phyloP scores from a whole-genome alignment of 2,329 filamentous ascomycete genomes.

The Fusarium pilosicola region DNA sequence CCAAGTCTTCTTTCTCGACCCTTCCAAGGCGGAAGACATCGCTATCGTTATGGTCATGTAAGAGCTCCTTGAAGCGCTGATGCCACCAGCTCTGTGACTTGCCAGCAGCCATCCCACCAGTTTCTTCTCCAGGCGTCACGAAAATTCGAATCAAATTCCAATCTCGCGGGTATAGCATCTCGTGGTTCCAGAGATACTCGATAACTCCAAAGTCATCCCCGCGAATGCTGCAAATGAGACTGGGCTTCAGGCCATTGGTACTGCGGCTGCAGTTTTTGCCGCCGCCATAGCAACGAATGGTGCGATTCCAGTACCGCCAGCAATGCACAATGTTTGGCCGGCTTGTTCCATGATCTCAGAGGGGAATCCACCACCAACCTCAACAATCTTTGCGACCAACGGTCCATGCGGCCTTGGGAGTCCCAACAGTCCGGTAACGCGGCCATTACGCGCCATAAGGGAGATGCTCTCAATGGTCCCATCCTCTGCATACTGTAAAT shows the following conservation, averaged over 20 bases:
- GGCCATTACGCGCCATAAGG: constrained; percentile 6
- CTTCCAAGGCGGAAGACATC: not conserved
- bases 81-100: constrained; percentile 2
- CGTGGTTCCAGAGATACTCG: not conserved
- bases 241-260: not conserved
- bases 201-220: not conserved
- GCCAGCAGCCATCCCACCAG: not conserved
- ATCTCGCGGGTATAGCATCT: not conserved
- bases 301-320: not conserved
- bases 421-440: constrained; percentile 10
- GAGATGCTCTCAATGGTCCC: not conserved
- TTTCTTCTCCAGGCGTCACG: not conserved
- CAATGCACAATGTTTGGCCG: not conserved
- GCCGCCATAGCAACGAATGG: not conserved
- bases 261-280: not conserved
- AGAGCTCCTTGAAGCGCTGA: not conserved
- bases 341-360: accelerated
- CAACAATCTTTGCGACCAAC: not conserved
- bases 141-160: not conserved
- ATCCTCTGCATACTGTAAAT: not conserved
- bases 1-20: not conserved
- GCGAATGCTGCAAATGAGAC: constrained; percentile 3
- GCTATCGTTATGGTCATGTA: not conserved
- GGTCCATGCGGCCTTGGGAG: not conserved
- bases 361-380: not conserved